These are phyloP conservation scores for Ogataea philodendri DNA, from an alignment of 805 yeast genomes.

Conservation along the genomic window DNA sequence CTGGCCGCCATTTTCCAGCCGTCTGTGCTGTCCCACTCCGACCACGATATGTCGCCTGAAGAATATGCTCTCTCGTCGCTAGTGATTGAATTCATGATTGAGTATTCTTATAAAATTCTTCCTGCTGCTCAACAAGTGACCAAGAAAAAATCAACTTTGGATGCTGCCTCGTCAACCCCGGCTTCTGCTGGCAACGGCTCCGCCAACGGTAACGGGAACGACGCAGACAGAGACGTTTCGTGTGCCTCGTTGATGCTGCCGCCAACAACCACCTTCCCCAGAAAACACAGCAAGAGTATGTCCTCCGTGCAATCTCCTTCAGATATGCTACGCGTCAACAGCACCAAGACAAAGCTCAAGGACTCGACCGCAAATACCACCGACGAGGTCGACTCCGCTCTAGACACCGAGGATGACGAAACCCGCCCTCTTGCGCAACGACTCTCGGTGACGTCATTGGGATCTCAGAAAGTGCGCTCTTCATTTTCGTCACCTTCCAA, in stretches of 20 bases:
- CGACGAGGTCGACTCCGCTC: slow-evolving; percentile 28
- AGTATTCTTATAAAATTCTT: slow-evolving; percentile 74
- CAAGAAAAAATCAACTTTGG: background rate
- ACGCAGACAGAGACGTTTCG: too few relatives aligned
- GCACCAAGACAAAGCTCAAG: slow-evolving; percentile 12
- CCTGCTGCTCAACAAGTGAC: slow-evolving; percentile 43
- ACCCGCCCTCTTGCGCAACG: slow-evolving; percentile 12
- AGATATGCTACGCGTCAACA: slow-evolving; percentile 36
- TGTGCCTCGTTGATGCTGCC: slow-evolving; percentile 10
- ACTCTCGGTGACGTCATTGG: slow-evolving; percentile 8
- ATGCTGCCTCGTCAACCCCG: slow-evolving; percentile 1
- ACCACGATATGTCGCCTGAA: slow-evolving; percentile 87
- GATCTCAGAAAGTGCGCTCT: slow-evolving; percentile 5
- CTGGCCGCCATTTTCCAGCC: slow-evolving; percentile 97
- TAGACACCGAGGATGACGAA: slow-evolving; percentile 26
- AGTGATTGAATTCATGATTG: slow-evolving; percentile 86
- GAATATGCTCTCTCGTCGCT: slow-evolving; percentile 85
- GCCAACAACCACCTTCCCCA: slow-evolving; percentile 21
- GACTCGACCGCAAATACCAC: slow-evolving; percentile 13
- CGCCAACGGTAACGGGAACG: too few relatives aligned
- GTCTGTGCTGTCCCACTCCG: slow-evolving; percentile 88
- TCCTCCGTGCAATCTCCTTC: slow-evolving; percentile 46
- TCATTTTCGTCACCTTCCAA: slow-evolving; percentile 12
- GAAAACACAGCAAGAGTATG: slow-evolving; percentile 41
- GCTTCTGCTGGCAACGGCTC: too few relatives aligned